These are phyloP conservation scores for Paspalum vaginatum DNA, from an alignment of 176 grass and related monocot genomes.

Conservation along the genomic window DNA sequence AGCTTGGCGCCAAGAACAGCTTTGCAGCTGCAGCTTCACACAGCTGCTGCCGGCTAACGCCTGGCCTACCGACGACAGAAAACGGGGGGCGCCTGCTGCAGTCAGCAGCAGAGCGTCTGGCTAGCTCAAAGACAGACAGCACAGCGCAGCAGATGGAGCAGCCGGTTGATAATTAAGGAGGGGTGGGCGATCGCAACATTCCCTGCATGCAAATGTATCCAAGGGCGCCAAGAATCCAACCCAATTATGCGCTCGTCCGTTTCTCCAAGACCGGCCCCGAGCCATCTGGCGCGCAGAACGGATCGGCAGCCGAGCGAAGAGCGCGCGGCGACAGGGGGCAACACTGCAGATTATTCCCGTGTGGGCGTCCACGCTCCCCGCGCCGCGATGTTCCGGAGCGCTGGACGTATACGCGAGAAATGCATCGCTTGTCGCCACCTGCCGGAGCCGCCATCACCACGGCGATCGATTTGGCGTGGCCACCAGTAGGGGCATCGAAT, in stretches of 20 bases:
- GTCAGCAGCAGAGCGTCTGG: too few relatives aligned
- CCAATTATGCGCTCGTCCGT: conserved; percentile 10
- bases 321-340: not conserved
- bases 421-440: not conserved
- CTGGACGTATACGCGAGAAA: not conserved
- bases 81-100: too few relatives aligned
- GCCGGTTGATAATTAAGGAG: not conserved
- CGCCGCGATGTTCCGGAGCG: not conserved
- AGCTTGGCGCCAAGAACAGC: not conserved
- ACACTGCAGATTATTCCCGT: conserved; percentile 38
- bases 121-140: conserved; percentile 43
- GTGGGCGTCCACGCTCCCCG: conserved; percentile 19
- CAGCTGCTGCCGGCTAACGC: too few relatives aligned
- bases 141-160: conserved; percentile 1
- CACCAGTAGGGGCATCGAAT: not conserved
- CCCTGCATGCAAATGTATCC: conserved; percentile 37
- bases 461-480: not conserved
- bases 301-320: conserved; percentile 4
- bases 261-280: not conserved
- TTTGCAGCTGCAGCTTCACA: too few relatives aligned
- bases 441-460: too few relatives aligned
- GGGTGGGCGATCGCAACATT: conserved; percentile 29
- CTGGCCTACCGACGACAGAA: too few relatives aligned
- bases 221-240: conserved; percentile 20
- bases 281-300: not conserved